phyloP scores from a whole-genome alignment of 345 rosid genomes.

The Punica granatum region DNA sequence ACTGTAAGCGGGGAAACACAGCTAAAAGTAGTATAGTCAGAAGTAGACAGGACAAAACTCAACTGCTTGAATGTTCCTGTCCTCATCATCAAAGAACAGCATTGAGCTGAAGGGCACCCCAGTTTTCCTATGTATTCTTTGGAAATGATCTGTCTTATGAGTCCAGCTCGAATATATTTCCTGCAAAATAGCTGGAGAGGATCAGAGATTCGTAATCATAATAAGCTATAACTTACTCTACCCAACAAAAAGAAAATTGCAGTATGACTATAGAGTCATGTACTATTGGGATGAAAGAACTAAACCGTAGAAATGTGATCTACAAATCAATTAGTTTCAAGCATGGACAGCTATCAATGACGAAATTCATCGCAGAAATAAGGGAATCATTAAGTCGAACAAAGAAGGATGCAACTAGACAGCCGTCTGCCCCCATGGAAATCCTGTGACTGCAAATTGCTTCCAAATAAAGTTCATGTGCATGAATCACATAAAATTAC shows the following conservation, averaged over 20 bases:
- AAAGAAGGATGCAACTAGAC: neutral
- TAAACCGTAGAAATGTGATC: neutral
- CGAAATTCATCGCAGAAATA: neutral
- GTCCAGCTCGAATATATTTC: constrained; percentile 15
- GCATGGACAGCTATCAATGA: neutral
- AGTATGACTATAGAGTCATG: too few relatives aligned
- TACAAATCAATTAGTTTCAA: neutral
- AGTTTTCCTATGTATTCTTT: constrained; percentile 10
- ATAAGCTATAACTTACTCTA: neutral
- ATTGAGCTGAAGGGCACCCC: constrained; percentile 12
- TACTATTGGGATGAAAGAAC: neutral
- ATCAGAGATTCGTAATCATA: neutral
- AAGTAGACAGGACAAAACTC: neutral
- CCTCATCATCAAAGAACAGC: constrained; percentile 17
- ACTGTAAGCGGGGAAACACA: neutral
- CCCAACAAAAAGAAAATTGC: neutral
- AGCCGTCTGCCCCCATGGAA: neutral
- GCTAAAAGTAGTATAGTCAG: neutral
- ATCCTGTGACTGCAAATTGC: neutral
- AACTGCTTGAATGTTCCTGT: constrained; percentile 13
- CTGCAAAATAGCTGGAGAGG: neutral
- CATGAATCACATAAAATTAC: neutral
- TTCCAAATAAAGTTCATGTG: neutral
- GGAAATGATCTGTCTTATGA: constrained; percentile 14
- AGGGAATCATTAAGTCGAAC: neutral